These are phyloP conservation scores for Musa acuminata DNA, from an alignment of 176 grass and related monocot species.

Conservation along the genomic window DNA sequence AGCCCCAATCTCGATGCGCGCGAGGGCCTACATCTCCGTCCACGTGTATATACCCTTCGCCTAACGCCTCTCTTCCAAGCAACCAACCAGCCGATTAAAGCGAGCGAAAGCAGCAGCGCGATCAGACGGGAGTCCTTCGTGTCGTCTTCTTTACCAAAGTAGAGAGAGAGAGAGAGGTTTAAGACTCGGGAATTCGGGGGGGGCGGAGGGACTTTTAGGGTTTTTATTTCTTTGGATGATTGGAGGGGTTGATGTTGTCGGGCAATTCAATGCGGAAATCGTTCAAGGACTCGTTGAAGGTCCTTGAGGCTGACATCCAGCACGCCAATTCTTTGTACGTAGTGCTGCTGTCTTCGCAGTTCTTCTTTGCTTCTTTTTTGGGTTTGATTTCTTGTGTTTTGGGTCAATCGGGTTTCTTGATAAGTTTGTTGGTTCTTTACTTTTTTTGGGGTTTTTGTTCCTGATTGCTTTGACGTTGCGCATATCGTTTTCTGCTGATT, in stretches of 20 bases:
- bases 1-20: background rate
- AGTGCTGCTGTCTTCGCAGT: background rate
- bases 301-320: slow-evolving; percentile 83
- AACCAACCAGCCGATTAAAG: background rate
- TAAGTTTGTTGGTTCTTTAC: background rate
- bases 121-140: no score
- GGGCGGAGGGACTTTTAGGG: no score
- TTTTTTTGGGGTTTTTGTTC: no score
- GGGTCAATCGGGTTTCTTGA: background rate
- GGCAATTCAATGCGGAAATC: slow-evolving; percentile 43
- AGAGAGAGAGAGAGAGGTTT: background rate
- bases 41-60: background rate
- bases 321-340: slow-evolving; percentile 81
- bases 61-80: background rate
- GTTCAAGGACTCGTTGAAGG: slow-evolving; percentile 91
- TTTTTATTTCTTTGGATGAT: slow-evolving; percentile 6
- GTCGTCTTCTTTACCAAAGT: background rate
- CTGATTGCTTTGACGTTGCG: no score
- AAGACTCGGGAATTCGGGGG: background rate
- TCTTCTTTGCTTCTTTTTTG: background rate
- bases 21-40: background rate
- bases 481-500: no score
- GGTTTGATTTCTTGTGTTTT: background rate
- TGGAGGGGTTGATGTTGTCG: background rate
- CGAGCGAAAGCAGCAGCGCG: background rate